Base-by-base conservation (phyloP, 495 filamentous ascomycete species). In the Endocarpon pusillum region DNA sequence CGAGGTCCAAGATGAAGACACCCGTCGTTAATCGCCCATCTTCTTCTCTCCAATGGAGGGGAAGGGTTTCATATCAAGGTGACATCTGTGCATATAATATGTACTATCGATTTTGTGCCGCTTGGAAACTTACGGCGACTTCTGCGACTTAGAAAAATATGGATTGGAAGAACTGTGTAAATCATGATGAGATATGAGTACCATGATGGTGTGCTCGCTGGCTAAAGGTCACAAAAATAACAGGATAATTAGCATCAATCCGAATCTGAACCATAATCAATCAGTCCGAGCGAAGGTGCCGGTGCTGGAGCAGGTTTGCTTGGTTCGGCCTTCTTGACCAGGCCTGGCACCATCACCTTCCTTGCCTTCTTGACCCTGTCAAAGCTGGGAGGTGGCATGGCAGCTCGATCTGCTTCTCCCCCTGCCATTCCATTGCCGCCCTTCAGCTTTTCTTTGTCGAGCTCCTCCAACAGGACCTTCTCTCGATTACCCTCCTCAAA, bases 311-410 rank as follows among this genome's bases (percentile, higher is more conserved):
- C 12, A n/a, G 5, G 5, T 17, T 31, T 5, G 14, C 7, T n/a
- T 15, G 69, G 59, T 61, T 91, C 92, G 67, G 85, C 92, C 66
- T 94, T 96, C 47, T 94, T 94, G 1, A 86, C 86, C 40, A 93
- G 47, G 19, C 71, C 54, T 20, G 74, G 75, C 7, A 64, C 51
- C 33, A 75, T 61, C 35, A 80, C 71, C 62, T 85, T 87, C 55
- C 87, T 93, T 51, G 80, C 75, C 63, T 85, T 91, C 40, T 80
- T 71, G 18, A 73, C 69, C 37, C 77, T 61, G 46, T 80, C 79
- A 52, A 93, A 91, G 2, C 64, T 71, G n/a, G 73, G 58, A 11
- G 75, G 66, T 36, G 66, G 56, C 32, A 55, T 10, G 6, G 49
- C 33, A 57, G 49, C 18, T 48, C 44, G 17, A 52, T 36, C 25